A percentile compares a stretch with the other conserved stretches of the same genome.
phyloP scores from a whole-genome alignment of 2,329 filamentous ascomycete genomes.

The Alternaria sp. region DNA sequence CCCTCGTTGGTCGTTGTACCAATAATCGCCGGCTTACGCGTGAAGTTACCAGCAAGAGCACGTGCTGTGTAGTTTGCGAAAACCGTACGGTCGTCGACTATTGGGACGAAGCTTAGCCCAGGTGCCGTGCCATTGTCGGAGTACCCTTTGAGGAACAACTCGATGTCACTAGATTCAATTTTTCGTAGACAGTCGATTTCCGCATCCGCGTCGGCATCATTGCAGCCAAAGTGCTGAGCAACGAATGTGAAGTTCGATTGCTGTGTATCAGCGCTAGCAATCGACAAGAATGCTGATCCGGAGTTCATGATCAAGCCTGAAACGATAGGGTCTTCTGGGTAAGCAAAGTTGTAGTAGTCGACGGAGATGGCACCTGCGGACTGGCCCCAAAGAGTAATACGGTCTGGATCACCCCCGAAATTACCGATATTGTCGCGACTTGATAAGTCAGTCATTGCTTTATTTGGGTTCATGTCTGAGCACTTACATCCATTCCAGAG shows the following conservation, averaged over 20 bases:
- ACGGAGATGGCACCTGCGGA: constrained; percentile 51
- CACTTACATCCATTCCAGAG: constrained; percentile 46
- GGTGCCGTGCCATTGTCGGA: constrained; percentile 37
- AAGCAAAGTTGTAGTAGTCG: constrained; percentile 61
- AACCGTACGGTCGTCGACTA: constrained; percentile 41
- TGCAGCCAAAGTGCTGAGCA: constrained; percentile 48
- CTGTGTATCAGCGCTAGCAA: constrained; percentile 26
- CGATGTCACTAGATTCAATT: constrained; percentile 39
- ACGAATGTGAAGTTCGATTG: constrained; percentile 52
- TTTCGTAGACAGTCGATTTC: constrained; percentile 51
- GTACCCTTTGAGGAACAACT: constrained; percentile 44
- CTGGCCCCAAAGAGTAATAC: constrained; percentile 53
- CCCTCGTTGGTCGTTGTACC: constrained; percentile 49
- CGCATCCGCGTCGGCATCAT: constrained; percentile 20
- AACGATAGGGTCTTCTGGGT: constrained; percentile 58
- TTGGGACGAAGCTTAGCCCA: constrained; percentile 35
- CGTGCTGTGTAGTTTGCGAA: constrained; percentile 50
- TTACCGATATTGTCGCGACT: constrained; percentile 49
- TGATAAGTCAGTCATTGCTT: constrained; percentile 14
- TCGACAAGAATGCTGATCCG: constrained; percentile 25
- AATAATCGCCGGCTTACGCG: constrained; percentile 48
- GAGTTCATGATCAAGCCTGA: constrained; percentile 37
- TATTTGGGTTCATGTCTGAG: background rate
- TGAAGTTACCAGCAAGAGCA: constrained; percentile 36
- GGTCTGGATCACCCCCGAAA: constrained; percentile 45